Evolutionary conservation across 2,329 filamentous ascomycete genomes (phyloP).

Genomic region (Coleophoma cylindrospora): DNA sequence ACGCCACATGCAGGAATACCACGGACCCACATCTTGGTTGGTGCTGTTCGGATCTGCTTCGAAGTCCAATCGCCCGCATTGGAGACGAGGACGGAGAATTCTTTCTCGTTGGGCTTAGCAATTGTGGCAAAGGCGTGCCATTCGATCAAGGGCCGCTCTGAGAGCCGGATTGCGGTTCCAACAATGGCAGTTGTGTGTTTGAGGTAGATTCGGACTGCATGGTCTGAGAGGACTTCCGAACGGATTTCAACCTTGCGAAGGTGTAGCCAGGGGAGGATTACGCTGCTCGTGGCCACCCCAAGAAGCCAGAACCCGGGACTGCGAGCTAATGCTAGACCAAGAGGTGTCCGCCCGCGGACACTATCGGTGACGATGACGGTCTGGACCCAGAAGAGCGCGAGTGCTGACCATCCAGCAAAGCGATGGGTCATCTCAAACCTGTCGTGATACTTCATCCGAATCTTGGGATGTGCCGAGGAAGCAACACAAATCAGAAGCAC

Average conservation of each 20-base stretch:
- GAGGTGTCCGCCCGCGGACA: constrained; percentile 26
- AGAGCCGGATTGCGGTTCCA: constrained; percentile 53
- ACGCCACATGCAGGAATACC: constrained; percentile 64
- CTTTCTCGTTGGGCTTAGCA: constrained; percentile 48
- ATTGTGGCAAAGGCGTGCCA: constrained; percentile 77
- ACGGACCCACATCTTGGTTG: constrained; percentile 60
- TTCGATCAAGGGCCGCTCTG: constrained; percentile 59
- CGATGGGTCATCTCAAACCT: constrained; percentile 67
- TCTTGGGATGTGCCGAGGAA: constrained; percentile 55
- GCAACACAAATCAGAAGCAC: constrained; percentile 55
- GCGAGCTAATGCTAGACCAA: constrained; percentile 31
- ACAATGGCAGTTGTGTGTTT: constrained; percentile 54
- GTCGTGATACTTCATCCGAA: constrained; percentile 62
- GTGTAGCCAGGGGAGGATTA: constrained; percentile 69
- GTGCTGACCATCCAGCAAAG: constrained; percentile 65
- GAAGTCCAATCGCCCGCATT: constrained; percentile 73
- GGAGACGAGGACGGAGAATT: constrained; percentile 66
- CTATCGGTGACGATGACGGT: constrained; percentile 48
- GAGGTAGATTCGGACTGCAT: constrained; percentile 69
- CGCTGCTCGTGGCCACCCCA: constrained; percentile 54
- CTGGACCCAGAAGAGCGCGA: constrained; percentile 62
- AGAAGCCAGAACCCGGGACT: constrained; percentile 65
- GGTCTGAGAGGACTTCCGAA: constrained; percentile 62
- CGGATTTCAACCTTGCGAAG: constrained; percentile 64
- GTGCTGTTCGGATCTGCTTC: constrained; percentile 55